Conservation (phyloP, 1,284 basidiomycete genomes). For the Grifola frondosa region DNA sequence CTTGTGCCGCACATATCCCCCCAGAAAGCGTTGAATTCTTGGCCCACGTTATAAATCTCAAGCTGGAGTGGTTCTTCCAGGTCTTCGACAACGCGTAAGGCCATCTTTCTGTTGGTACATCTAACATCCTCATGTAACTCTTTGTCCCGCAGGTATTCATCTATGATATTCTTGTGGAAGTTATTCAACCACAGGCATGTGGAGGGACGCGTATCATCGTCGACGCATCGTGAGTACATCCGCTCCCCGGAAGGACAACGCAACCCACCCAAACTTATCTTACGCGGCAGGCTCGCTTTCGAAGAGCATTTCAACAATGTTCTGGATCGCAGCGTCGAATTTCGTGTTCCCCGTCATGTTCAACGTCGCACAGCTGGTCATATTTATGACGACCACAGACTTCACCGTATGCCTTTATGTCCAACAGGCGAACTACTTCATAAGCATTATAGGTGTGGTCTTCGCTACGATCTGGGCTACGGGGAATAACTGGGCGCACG, state of each 20-base stretch:
- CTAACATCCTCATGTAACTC: conserved; percentile 6
- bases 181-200: too few relatives aligned
- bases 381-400: conserved; percentile 9
- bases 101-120: too few relatives aligned
- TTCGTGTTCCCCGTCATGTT: conserved; percentile 32
- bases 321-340: conserved; percentile 32
- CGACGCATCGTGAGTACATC: too few relatives aligned
- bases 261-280: not conserved
- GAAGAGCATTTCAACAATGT: conserved; percentile 17
- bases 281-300: conserved; percentile 1
- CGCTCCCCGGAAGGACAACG: too few relatives aligned
- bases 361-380: conserved; percentile 24
- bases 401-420: conserved; percentile 12
- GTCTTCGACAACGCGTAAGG: conserved; percentile 28
- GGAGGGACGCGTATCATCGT: too few relatives aligned
- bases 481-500: too few relatives aligned
- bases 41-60: conserved; percentile 13
- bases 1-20: not conserved
- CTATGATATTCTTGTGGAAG: too few relatives aligned
- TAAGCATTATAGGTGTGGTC: conserved; percentile 22
- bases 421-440: conserved; percentile 15
- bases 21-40: conserved; percentile 4
- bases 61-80: conserved; percentile 32
- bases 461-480: conserved; percentile 24
- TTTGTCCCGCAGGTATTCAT: conserved; percentile 18